phyloP scores from a whole-genome alignment of 306 rosid species.

The Psophocarpus tetragonolobus region DNA sequence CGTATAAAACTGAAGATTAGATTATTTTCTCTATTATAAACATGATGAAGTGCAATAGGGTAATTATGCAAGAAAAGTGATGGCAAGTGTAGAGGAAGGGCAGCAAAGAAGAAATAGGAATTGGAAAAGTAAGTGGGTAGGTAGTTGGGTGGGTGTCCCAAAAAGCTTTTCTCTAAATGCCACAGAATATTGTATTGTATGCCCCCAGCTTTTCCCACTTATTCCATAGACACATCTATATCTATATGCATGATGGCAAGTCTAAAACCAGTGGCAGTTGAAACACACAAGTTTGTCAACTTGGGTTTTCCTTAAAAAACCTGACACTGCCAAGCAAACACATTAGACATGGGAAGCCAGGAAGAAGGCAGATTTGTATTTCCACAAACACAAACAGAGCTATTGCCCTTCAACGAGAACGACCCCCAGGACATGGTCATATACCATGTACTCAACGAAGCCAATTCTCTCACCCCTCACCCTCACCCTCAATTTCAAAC shows the following conservation, averaged over 20 bases:
- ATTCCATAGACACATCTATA: slow-evolving; percentile 29
- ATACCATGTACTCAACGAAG: slow-evolving; percentile 75
- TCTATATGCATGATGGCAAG: no score
- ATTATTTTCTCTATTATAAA: no score
- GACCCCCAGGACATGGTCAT: slow-evolving; percentile 91
- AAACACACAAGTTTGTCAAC: slow-evolving; percentile 31
- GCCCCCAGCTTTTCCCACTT: slow-evolving; percentile 31
- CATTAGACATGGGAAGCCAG: neutral
- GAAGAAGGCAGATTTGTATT: slow-evolving; percentile 38
- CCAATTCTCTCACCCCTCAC: slow-evolving; percentile 34
- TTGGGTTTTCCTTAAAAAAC: neutral
- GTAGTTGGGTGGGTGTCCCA: slow-evolving; percentile 15
- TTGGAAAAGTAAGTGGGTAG: no score
- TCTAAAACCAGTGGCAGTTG: neutral
- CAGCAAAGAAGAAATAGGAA: neutral
- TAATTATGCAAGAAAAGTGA: slow-evolving; percentile 13
- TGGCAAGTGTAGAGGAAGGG: slow-evolving; percentile 7
- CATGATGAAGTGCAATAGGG: slow-evolving; percentile 35
- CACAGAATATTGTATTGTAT: slow-evolving; percentile 27
- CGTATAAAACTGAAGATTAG: no score
- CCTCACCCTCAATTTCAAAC: slow-evolving; percentile 30
- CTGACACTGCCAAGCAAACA: neutral
- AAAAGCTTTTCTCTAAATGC: slow-evolving; percentile 7
- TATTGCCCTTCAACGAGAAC: slow-evolving; percentile 73
- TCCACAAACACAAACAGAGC: slow-evolving; percentile 63